Percentiles rank a stretch among this genome's conserved stretches.
Conservation (phyloP, 768 basidiomycete species). For the Roridomyces roridus region DNA sequence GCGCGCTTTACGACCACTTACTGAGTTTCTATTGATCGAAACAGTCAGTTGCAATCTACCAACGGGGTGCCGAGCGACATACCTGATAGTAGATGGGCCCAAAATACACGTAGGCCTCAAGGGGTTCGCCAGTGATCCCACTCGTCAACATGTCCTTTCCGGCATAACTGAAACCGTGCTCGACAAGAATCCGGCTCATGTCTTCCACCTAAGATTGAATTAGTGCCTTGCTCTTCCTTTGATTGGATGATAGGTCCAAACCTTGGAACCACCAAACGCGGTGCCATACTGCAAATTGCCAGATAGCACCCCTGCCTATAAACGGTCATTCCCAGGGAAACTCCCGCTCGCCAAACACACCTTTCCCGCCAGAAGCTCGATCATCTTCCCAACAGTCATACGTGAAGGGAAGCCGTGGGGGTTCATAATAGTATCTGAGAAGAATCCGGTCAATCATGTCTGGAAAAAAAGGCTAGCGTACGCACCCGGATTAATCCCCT, state of each 20-base stretch:
- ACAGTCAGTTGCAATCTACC: conserved; percentile 20
- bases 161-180: conserved; percentile 94
- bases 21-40: conserved; percentile 80
- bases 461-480: conserved; percentile 16
- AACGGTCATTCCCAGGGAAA: no score
- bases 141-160: conserved; percentile 99
- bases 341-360: conserved; percentile 42
- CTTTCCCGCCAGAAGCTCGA: conserved; percentile 95
- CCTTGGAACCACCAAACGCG: conserved; percentile 98
- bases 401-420: conserved; percentile 99
- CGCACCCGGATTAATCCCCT: conserved; percentile 90
- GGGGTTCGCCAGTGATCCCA: conserved; percentile 95
- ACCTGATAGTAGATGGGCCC: conserved; percentile 99
- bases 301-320: conserved; percentile 85
- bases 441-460: not conserved
- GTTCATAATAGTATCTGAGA: conserved; percentile 96
- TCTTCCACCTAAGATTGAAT: conserved; percentile 77
- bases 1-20: conserved; percentile 46
- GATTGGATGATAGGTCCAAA: conserved; percentile 31
- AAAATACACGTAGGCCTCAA: conserved; percentile 98
- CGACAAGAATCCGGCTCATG: conserved; percentile 95
- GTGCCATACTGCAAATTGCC: conserved; percentile 94
- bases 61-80: conserved; percentile 11
- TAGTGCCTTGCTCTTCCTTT: not conserved
- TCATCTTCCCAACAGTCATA: conserved; percentile 99